Percentiles rank a stretch among this genome's conserved stretches.
These are phyloP conservation scores for Brasenia schreberi DNA, from an alignment of 164 flowering plant genomes.

Conservation along the genomic window DNA sequence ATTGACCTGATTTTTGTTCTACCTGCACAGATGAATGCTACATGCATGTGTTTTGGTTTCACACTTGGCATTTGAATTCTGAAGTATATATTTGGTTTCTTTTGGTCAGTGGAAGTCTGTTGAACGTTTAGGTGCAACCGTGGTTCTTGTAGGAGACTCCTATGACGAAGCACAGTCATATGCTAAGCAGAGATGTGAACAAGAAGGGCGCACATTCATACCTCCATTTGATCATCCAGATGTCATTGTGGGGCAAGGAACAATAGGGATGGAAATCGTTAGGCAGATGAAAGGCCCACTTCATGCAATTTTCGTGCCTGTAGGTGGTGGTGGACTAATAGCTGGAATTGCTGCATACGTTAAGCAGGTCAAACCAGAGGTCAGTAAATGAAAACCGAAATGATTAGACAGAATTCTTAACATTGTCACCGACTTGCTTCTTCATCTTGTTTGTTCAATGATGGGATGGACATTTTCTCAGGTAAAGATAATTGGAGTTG, in stretches of 20 bases:
- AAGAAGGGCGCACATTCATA: conserved; percentile 73
- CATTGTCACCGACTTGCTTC: too few species aligned
- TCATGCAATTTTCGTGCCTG: conserved; percentile 95
- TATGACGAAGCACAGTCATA: conserved; percentile 96
- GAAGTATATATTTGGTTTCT: neutral
- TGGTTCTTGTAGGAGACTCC: conserved; percentile 85
- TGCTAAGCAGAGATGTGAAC: conserved; percentile 53
- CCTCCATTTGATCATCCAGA: conserved; percentile 99
- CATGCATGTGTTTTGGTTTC: neutral
- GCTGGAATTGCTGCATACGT: conserved; percentile 96
- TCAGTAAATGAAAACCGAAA: conserved; percentile 11
- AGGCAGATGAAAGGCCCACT: conserved; percentile 63
- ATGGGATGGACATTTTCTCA: conserved; percentile 5
- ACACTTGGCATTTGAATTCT: neutral
- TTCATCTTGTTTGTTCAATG: too few species aligned
- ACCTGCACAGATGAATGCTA: neutral
- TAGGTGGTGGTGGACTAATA: conserved; percentile 98
- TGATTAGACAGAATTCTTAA: neutral
- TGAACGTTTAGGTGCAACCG: conserved; percentile 74
- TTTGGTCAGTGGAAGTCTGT: conserved; percentile 78
- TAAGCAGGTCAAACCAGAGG: conserved; percentile 81
- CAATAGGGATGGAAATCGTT: conserved; percentile 89
- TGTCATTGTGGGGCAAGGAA: conserved; percentile 85
- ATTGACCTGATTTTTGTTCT: neutral
- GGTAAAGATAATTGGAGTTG: conserved; percentile 96